Evolutionary conservation across 176 grass and related monocot genomes (phyloP), one percentile per base, ranked within the genome.

Genomic region (Metroxylon sagu): DNA sequence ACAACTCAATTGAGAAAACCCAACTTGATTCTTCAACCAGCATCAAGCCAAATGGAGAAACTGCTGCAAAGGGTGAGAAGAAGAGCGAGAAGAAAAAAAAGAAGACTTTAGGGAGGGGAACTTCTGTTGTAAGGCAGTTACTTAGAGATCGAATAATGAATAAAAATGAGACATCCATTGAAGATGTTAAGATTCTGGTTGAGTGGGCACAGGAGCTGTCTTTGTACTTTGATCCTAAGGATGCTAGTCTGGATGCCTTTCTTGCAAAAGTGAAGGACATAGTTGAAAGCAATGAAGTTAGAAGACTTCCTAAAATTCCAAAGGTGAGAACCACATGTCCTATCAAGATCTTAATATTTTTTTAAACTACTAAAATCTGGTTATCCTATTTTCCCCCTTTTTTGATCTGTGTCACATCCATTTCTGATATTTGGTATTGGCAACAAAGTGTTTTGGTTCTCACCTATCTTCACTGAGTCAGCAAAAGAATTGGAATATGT

Each of bases 251-350:
- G 31, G 88, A 81, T 59, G 52, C 48, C 26, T 80, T 92, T 60
- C 70, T 89, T 48, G 58, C 72, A 27, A 98, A 89, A 67, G 53
- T 98, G 48, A 92, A 92, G 71, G 88, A 98, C 67, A 81, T 98
- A 76, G 87, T 98, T 18, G 93, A 98, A 81, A 98, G 81, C 66
- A 98, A 98, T 79, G 93, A 98, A 83, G 85, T 88, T 15, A 88
- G 93, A 53, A 89, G 87, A 76, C 86, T 98, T 74, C 93, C 93
- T 28, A 98, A 98, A 80, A 98, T 98, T 77, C 84, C 93, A 4
- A 98, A 98, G 88, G 93, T 98, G 62, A 83, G 74, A 57, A 43
- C 52, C 26, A 26, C 35, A 19, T 1, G 25, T 21, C 19, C 25
- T 62, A 43, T 43, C 35, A 43, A 43, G 35, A 10, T 43, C 5